Percentiles rank a stretch among this genome's conserved stretches.
phyloP scores from a whole-genome alignment of 352 stramenopile genomes.

The Phytophthora pinifolia region DNA sequence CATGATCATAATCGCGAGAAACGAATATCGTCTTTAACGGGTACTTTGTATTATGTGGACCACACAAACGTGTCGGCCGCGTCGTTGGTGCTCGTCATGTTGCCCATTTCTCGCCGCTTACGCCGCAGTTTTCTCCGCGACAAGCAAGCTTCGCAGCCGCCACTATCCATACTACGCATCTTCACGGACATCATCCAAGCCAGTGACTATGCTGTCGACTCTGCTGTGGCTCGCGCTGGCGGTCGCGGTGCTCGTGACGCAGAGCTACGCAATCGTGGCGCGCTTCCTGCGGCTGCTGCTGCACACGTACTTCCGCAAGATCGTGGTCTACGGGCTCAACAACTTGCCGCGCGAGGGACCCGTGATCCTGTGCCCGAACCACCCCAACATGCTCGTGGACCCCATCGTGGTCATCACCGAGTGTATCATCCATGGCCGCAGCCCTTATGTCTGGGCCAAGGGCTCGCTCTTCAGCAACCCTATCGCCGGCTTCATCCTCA shows the following conservation, averaged over 20 bases:
- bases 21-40: too few species aligned
- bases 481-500: conserved; percentile 41
- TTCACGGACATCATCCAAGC: too few species aligned
- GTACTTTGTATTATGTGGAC: too few species aligned
- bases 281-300: conserved; percentile 66
- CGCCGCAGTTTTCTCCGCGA: not conserved
- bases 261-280: conserved; percentile 62
- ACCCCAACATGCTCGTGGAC: conserved; percentile 85
- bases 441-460: conserved; percentile 75
- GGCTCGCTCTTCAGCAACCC: conserved; percentile 74
- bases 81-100: too few species aligned
- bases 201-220: conserved; percentile 28
- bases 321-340: conserved; percentile 76
- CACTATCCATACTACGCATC: not conserved
- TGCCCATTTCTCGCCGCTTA: too few species aligned
- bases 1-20: too few species aligned
- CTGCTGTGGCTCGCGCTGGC: conserved; percentile 49
- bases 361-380: conserved; percentile 79
- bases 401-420: conserved; percentile 79
- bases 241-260: conserved; percentile 46
- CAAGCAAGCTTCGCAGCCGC: not conserved
- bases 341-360: conserved; percentile 77
- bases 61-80: too few species aligned
- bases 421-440: conserved; percentile 46
- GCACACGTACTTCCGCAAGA: conserved; percentile 83